These are phyloP conservation scores for Torulaspora gathmanii DNA, from an alignment of 805 yeast genomes.

Conservation along the genomic window DNA sequence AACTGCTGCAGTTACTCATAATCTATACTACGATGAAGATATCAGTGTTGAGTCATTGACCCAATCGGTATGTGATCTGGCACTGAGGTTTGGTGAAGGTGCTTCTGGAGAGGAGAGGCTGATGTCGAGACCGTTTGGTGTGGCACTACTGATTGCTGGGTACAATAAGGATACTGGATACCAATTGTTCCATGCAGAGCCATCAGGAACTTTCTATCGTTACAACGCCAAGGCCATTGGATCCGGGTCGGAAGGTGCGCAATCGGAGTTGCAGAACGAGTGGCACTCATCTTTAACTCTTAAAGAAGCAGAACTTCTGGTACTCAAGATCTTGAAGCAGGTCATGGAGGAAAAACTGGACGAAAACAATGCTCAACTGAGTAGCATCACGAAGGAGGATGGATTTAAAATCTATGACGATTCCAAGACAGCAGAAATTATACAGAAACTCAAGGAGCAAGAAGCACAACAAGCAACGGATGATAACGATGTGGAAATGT, in stretches of 20 bases:
- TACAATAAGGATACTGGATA: slow-evolving; percentile 90
- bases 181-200: slow-evolving; percentile 97
- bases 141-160: slow-evolving; percentile 93
- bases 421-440: slow-evolving; percentile 75
- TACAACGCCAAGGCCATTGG: slow-evolving; percentile 99
- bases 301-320: slow-evolving; percentile 86
- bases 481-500: slow-evolving; percentile 35
- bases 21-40: slow-evolving; percentile 84
- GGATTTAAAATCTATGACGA: slow-evolving; percentile 86
- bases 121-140: slow-evolving; percentile 98
- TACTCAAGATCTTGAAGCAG: slow-evolving; percentile 86
- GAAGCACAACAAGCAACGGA: slow-evolving; percentile 45
- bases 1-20: slow-evolving; percentile 81
- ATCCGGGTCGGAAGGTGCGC: slow-evolving; percentile 98
- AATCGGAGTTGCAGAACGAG: slow-evolving; percentile 93
- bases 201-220: slow-evolving; percentile 95
- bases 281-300: slow-evolving; percentile 89
- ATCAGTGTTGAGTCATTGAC: slow-evolving; percentile 90
- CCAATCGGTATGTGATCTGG: slow-evolving; percentile 94
- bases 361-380: slow-evolving; percentile 90
- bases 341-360: slow-evolving; percentile 99
- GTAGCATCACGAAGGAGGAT: slow-evolving; percentile 78
- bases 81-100: slow-evolving; percentile 95
- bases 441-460: slow-evolving; percentile 69
- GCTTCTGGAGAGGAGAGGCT: slow-evolving; percentile 88